Evolutionary conservation across 352 stramenopile genomes (phyloP).

Genomic region (Globisporangium heterothallicum): DNA sequence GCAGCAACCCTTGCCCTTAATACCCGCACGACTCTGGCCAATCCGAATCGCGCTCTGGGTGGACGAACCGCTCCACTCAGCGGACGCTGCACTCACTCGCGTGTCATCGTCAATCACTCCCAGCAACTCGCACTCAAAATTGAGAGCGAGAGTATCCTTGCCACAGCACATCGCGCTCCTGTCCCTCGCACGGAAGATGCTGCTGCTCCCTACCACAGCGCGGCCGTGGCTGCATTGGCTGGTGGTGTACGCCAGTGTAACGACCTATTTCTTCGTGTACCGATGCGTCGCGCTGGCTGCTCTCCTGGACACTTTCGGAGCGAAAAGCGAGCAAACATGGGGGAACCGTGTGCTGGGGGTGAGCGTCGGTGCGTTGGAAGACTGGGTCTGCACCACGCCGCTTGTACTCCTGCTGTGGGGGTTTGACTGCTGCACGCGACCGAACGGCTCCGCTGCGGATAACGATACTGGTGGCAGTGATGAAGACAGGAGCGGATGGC

Average conservation of each 20-base stretch:
- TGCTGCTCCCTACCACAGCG: too few relatives aligned
- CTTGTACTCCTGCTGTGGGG: slow-evolving; percentile 20
- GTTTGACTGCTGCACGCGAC: slow-evolving; percentile 12
- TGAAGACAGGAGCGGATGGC: not conserved
- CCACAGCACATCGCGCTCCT: not conserved
- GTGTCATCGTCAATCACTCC: not conserved
- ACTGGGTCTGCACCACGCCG: slow-evolving; percentile 27
- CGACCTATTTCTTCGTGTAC: slow-evolving; percentile 32
- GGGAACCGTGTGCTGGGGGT: slow-evolving; percentile 16
- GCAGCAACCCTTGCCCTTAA: not conserved
- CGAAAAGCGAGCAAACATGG: slow-evolving; percentile 14
- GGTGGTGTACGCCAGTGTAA: slow-evolving; percentile 20
- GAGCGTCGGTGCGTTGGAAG: slow-evolving; percentile 33
- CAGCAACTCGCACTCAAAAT: not conserved
- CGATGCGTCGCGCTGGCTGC: slow-evolving; percentile 16
- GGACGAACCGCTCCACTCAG: not conserved
- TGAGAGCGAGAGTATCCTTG: not conserved
- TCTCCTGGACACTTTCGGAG: slow-evolving; percentile 27
- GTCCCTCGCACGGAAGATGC: too few relatives aligned
- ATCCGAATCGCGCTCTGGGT: not conserved
- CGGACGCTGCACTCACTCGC: not conserved
- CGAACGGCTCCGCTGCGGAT: slow-evolving; percentile 1
- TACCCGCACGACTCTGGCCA: not conserved
- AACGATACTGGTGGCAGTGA: not conserved
- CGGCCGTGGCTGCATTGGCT: slow-evolving; percentile 32